A percentile compares a stretch with the other conserved stretches of the same genome.
These are phyloP conservation scores for Bifiguratus adelaidae DNA, from an alignment of 192 early-diverging fungal genomes.

Conservation along the genomic window DNA sequence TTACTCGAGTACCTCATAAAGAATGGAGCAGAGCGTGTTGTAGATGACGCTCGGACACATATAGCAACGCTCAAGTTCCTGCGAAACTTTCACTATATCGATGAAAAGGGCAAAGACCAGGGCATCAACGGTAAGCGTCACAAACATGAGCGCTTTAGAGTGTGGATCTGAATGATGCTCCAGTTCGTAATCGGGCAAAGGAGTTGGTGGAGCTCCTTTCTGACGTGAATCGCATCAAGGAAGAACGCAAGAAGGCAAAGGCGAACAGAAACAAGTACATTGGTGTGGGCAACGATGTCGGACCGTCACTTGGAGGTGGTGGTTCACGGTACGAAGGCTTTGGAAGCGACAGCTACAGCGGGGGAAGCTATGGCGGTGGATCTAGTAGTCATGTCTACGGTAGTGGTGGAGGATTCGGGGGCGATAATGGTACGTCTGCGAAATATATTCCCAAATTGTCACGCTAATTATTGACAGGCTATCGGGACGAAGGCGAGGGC, in stretches of 20 bases:
- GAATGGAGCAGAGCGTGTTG: slow-evolving; percentile 87
- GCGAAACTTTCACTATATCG: slow-evolving; percentile 80
- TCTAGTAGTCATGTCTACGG: slow-evolving; percentile 14
- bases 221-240: slow-evolving; percentile 66
- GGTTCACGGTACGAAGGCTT: slow-evolving; percentile 47
- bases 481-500: too few species aligned
- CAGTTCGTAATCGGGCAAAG: slow-evolving; percentile 80
- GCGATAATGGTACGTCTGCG: slow-evolving; percentile 7
- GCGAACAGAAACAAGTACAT: slow-evolving; percentile 48
- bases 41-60: slow-evolving; percentile 77
- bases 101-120: slow-evolving; percentile 94
- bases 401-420: slow-evolving; percentile 12
- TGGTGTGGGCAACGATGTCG: slow-evolving; percentile 51
- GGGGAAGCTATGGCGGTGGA: slow-evolving; percentile 18
- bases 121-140: slow-evolving; percentile 79
- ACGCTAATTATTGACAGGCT: slow-evolving; percentile 5
- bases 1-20: slow-evolving; percentile 92
- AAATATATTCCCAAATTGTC: slow-evolving; percentile 30
- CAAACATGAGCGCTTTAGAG: neutral
- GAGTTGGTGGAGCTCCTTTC: slow-evolving; percentile 79
- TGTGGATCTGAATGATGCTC: neutral
- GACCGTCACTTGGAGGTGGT: slow-evolving; percentile 17
- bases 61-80: slow-evolving; percentile 85
- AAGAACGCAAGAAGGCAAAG: slow-evolving; percentile 83
- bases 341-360: slow-evolving; percentile 44